phyloP scores from a whole-genome alignment of 805 yeast species.

The Yamadazyma philogaea region DNA sequence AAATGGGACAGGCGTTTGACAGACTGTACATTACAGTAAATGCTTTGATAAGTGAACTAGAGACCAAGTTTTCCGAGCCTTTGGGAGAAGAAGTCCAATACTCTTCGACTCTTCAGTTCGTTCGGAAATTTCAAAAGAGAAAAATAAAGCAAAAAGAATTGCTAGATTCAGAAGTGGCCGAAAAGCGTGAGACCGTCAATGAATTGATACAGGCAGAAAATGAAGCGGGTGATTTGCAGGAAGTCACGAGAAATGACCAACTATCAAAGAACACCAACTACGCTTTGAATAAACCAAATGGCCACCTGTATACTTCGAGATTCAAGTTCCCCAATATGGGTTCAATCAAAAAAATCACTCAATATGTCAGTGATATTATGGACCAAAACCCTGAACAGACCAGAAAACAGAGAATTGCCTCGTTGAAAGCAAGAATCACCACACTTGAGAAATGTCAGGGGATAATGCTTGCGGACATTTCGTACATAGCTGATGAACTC shows the following conservation, averaged over 20 bases:
- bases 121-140: slow-evolving; percentile 54
- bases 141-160: slow-evolving; percentile 33
- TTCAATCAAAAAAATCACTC: slow-evolving; percentile 50
- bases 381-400: slow-evolving; percentile 67
- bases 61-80: slow-evolving; percentile 63
- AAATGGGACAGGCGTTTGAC: slow-evolving; percentile 84
- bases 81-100: slow-evolving; percentile 69
- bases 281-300: slow-evolving; percentile 16
- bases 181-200: slow-evolving; percentile 29
- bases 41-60: slow-evolving; percentile 49
- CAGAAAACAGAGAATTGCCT: slow-evolving; percentile 50
- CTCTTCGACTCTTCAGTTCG: slow-evolving; percentile 53
- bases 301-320: slow-evolving; percentile 3
- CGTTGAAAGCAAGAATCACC: slow-evolving; percentile 48
- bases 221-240: slow-evolving; percentile 27
- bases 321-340: slow-evolving; percentile 39
- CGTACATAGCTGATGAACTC: slow-evolving; percentile 41
- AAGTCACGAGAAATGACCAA: slow-evolving; percentile 20
- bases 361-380: slow-evolving; percentile 53
- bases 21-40: slow-evolving; percentile 54
- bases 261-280: slow-evolving; percentile 21
- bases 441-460: slow-evolving; percentile 51
- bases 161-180: slow-evolving; percentile 30
- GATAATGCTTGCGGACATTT: slow-evolving; percentile 40
- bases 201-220: slow-evolving; percentile 29